Base-by-base conservation (phyloP, 495 filamentous ascomycete genomes). In the Chaetomium cochliodes region DNA sequence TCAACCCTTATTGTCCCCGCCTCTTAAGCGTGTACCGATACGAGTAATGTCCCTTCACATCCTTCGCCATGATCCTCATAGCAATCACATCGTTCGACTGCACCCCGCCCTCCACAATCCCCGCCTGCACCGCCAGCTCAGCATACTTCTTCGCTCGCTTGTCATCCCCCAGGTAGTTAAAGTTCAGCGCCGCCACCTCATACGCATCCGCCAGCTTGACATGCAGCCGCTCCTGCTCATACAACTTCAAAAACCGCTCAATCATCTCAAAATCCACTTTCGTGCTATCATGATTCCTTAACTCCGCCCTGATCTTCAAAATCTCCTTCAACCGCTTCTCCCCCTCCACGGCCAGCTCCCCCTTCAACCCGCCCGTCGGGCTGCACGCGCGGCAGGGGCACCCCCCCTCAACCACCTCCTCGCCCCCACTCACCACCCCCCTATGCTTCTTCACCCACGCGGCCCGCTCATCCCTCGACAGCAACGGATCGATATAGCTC, bases 131-230 rank as follows among this genome's bases (percentile, higher is more conserved):
- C 18, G 73, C 70, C 55, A 68, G 33, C 8, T 69, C 60, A 18
- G 72, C 73, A 49, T 72, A 70, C 63, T 69, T 68, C 49, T 67
- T 65, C 0, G 73, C 72, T 58, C 63, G 53, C 51, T 62, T 67
- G 20, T 68, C 67, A 6, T 72, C 57, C 8, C 73, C 73, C 0
- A 74, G 44, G 18, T 73, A 70, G n/a, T 77, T 77, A 58, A 77
- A 79, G 59, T 79, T 79, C n/a, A 73, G 51, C 52, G 76, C 76
- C 9, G 75, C 76, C 42, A 76, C 52, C 64, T 74, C 72, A 58
- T 77, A 77, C 8, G 72, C 67, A 39, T 74, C 74, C 5, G 70
- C 63, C n/a, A 76, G 44, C 51, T 64, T 65, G 2, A 53, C 59
- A 0, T 76, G 61, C 49, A 79, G 60, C 53, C 60, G 42, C 58